A percentile compares a stretch with the other conserved stretches of the same genome.
phyloP scores from a whole-genome alignment of 441 rosid species.

The Erysimum cheiri region DNA sequence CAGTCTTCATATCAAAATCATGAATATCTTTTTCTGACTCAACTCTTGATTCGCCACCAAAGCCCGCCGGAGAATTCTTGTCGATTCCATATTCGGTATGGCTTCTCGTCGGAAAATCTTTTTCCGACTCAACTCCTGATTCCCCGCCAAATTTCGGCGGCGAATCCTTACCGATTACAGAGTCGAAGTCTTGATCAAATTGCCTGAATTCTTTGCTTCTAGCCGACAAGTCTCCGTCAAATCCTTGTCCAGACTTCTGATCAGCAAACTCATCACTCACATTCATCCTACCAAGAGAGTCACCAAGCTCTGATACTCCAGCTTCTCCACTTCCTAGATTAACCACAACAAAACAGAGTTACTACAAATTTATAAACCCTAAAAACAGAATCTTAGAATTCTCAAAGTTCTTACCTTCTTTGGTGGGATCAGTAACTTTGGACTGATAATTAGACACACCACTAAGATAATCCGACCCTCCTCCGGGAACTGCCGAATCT shows the following conservation, averaged over 20 bases:
- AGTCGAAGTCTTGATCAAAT: neutral
- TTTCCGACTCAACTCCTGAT: neutral
- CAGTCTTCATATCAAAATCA: slow-evolving; percentile 5
- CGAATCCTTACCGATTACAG: slow-evolving; percentile 6
- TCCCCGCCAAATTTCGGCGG: slow-evolving; percentile 1
- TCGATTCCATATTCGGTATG: neutral
- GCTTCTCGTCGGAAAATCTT: neutral
- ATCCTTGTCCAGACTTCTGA: slow-evolving; percentile 9
- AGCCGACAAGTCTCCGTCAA: slow-evolving; percentile 16
- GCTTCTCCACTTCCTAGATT: slow-evolving; percentile 46
- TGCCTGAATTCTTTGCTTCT: slow-evolving; percentile 26
- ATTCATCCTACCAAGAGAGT: slow-evolving; percentile 53
- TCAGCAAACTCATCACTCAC: slow-evolving; percentile 40
- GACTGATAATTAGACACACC: slow-evolving; percentile 53
- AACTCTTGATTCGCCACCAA: neutral
- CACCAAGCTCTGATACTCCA: slow-evolving; percentile 45
- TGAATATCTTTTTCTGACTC: neutral
- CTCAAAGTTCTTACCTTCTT: slow-evolving; percentile 45
- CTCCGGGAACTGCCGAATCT: slow-evolving; percentile 44
- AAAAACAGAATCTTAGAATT: neutral
- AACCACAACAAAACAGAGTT: neutral
- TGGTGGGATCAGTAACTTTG: slow-evolving; percentile 54
- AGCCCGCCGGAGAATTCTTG: neutral
- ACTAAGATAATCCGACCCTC: slow-evolving; percentile 30
- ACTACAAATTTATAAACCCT: slow-evolving; percentile 7